Conservation (phyloP, 352 stramenopile species). For the Phytopythium montanum region DNA sequence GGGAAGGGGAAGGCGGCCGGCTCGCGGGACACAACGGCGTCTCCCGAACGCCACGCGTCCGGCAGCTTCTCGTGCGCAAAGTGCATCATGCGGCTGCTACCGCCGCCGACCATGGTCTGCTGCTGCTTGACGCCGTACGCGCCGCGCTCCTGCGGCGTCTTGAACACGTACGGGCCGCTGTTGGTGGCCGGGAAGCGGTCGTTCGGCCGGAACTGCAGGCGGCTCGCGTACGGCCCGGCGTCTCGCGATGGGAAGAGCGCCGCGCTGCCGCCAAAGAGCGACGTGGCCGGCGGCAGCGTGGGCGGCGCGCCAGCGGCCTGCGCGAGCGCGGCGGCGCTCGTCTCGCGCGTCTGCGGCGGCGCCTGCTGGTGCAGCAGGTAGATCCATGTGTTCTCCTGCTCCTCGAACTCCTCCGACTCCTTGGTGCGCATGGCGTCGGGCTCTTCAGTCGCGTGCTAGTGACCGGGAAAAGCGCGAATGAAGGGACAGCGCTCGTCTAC, state of each 20-base stretch:
- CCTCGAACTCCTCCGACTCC: constrained; percentile 38
- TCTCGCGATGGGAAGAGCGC: not conserved
- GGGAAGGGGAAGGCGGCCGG: not conserved
- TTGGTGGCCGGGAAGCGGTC: constrained; percentile 7
- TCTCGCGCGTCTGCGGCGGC: constrained; percentile 27
- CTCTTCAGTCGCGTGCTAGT: not conserved
- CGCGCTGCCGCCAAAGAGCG: constrained; percentile 4
- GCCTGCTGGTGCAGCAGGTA: constrained; percentile 51
- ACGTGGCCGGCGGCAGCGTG: constrained; percentile 2
- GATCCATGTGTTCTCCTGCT: constrained; percentile 51
- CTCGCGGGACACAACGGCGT: not conserved
- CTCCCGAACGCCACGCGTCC: not conserved
- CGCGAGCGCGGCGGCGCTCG: constrained; percentile 5
- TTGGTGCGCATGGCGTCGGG: constrained; percentile 35
- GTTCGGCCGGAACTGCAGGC: not conserved
- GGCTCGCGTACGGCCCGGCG: not conserved
- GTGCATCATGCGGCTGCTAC: constrained; percentile 19
- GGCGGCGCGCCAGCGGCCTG: constrained; percentile 12
- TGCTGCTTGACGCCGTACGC: constrained; percentile 8
- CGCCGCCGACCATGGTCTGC: constrained; percentile 6
- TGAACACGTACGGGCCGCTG: constrained; percentile 12
- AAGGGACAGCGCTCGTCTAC: not conserved
- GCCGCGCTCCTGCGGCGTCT: constrained; percentile 3
- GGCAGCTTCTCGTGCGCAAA: constrained; percentile 23
- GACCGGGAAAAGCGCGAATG: not conserved